Evolutionary conservation across 2,329 filamentous ascomycete species (phyloP).

Genomic region (Aspergillus felis): DNA sequence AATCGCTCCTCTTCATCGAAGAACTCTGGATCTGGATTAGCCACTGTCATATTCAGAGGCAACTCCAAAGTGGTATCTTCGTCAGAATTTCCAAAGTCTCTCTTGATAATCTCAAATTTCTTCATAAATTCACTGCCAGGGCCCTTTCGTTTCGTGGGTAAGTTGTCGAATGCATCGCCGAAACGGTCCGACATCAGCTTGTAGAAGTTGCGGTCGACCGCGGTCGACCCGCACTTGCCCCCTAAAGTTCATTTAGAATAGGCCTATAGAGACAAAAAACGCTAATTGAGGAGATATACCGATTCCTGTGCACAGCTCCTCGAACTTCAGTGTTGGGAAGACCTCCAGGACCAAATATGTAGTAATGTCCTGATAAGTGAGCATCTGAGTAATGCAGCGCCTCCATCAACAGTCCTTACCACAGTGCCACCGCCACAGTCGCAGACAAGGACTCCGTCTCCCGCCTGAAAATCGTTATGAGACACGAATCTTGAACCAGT

Average conservation of each 20-base stretch:
- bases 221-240: slow-evolving; percentile 32
- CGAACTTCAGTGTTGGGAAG: too few relatives aligned
- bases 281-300: too few relatives aligned
- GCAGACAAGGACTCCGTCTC: too few relatives aligned
- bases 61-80: slow-evolving; percentile 12
- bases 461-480: too few relatives aligned
- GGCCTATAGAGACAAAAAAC: too few relatives aligned
- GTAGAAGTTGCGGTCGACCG: slow-evolving; percentile 32
- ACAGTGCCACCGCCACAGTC: too few relatives aligned
- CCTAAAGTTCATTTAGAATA: slow-evolving; percentile 16
- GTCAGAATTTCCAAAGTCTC: slow-evolving; percentile 21
- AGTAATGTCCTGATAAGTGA: too few relatives aligned
- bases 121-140: slow-evolving; percentile 20
- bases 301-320: too few relatives aligned
- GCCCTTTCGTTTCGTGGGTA: slow-evolving; percentile 10
- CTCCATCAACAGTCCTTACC: too few relatives aligned
- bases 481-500: too few relatives aligned
- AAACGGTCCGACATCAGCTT: slow-evolving; percentile 26
- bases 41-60: slow-evolving; percentile 11
- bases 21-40: not conserved
- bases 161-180: slow-evolving; percentile 22
- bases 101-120: slow-evolving; percentile 30
- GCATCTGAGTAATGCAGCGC: too few relatives aligned
- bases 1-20: slow-evolving; percentile 8
- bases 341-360: too few relatives aligned